Evolutionary conservation across 441 rosid genomes (phyloP).

Genomic region (Manihot esculenta): DNA sequence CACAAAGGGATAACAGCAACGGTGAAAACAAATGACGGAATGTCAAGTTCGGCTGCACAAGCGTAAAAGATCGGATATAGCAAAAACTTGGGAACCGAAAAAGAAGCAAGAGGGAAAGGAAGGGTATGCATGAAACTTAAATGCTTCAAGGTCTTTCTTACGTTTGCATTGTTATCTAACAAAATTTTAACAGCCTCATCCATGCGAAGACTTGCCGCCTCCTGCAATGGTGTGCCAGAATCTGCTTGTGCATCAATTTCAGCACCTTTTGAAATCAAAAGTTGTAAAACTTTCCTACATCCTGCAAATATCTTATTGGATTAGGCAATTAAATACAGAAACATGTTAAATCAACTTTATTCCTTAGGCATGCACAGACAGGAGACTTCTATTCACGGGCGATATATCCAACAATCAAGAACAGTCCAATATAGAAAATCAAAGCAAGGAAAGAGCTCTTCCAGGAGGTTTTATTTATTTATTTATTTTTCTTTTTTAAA

Average conservation of each 20-base stretch:
- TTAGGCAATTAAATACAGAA: not conserved
- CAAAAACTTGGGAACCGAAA: not conserved
- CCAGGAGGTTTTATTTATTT: too few species aligned
- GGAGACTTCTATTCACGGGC: too few species aligned
- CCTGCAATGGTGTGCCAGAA: slow-evolving; percentile 19
- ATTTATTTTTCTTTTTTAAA: too few species aligned
- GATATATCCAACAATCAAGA: too few species aligned
- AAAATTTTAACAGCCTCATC: slow-evolving; percentile 13
- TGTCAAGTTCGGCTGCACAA: slow-evolving; percentile 16
- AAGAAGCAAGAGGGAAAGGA: not conserved
- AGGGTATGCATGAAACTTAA: not conserved
- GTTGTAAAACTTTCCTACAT: not conserved
- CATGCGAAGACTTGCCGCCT: slow-evolving; percentile 7
- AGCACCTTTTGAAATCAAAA: slow-evolving; percentile 21
- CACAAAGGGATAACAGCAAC: not conserved
- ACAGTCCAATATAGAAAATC: not conserved
- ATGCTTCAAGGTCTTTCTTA: slow-evolving; percentile 10
- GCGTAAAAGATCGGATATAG: not conserved
- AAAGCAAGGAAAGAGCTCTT: too few species aligned
- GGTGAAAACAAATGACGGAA: not conserved
- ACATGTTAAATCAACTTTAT: not conserved
- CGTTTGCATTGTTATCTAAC: slow-evolving; percentile 23
- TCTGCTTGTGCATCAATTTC: slow-evolving; percentile 17
- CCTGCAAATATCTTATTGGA: slow-evolving; percentile 5
- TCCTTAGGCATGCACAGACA: too few species aligned